These are phyloP conservation scores for Schizonepeta tenuifolia DNA, from an alignment of 257 asterid species.

Conservation along the genomic window DNA sequence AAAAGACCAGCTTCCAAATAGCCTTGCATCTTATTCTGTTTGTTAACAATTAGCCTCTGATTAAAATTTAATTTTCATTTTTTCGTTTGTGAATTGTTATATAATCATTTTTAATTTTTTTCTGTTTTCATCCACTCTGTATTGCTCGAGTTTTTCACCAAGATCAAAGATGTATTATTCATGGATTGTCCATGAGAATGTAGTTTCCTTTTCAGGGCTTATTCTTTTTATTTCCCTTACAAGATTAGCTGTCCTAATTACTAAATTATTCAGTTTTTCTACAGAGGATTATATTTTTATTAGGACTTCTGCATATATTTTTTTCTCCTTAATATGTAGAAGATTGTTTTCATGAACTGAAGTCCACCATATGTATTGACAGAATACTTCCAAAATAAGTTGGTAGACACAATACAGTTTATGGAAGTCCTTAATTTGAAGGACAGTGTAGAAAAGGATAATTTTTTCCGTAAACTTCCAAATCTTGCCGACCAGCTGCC, in stretches of 20 bases:
- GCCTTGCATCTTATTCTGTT: conserved; percentile 12
- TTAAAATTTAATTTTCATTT: not conserved
- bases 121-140: conserved; percentile 1
- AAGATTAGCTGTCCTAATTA: conserved; percentile 1
- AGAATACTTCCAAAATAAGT: conserved; percentile 96
- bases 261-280: conserved; percentile 9
- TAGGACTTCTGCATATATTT: conserved; percentile 7
- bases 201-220: not conserved
- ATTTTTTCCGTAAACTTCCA: conserved; percentile 96
- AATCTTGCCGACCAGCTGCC: conserved; percentile 97
- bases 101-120: not conserved
- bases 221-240: not conserved
- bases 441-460: conserved; percentile 98
- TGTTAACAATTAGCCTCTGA: conserved; percentile 1
- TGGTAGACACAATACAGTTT: conserved; percentile 96
- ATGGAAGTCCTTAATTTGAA: conserved; percentile 97
- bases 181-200: not conserved
- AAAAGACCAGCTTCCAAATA: not conserved
- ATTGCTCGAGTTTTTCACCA: conserved; percentile 1
- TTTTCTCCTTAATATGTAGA: conserved; percentile 7
- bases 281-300: conserved; percentile 10
- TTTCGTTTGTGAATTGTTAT: not conserved
- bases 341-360: conserved; percentile 30
- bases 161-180: not conserved
- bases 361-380: conserved; percentile 44